Base-by-base conservation (phyloP, 305 asterid species). In the Solanum chacoense region DNA sequence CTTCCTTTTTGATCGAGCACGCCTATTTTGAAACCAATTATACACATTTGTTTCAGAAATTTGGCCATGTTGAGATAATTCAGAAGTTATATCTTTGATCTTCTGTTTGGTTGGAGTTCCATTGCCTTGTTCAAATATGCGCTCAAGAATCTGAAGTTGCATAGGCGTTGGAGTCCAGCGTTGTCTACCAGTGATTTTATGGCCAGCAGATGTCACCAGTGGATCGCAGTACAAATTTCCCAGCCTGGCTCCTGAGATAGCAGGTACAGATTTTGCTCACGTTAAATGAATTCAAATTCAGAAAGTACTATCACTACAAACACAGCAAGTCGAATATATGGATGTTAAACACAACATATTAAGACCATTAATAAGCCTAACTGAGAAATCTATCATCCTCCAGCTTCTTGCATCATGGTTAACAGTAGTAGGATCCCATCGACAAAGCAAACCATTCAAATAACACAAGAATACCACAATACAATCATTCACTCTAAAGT, bases 1-100 rank as follows among this genome's bases (percentile, higher is more conserved):
- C 93, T 96, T 98, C 90, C 99, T 92, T 90, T 96, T 98, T 14
- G 99, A 98, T 86, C 99, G 92, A 87, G 99, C 99, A 28, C 99
- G 99, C 93, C 99, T 94, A 73, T 98, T 98, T 88, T 98, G 99
- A 87, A 98, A 98, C 99, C 99, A 98, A 87, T 98, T 98, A 83
- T 96, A 98, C 84, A 98, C 99, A 90, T 98, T 98, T 7, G 98
- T 98, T 90, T 98, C 99, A 16, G 98, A 95, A 90, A 98, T 96
- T 90, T 95, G 98, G 42, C 99, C 99, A 42, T 98, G 99, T 89
- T 98, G 99, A 12, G 96, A 93, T 87, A 98, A 90, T 90, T 98
- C 98, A 22, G 92, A 42, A n/a, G 99, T 93, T 90, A 98, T 95
- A 85, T 96, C 99, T 89, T 95, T 95, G 93, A 98, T 96, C 94